A percentile compares a stretch with the other conserved stretches of the same genome.
These are phyloP conservation scores for Mortierella sp. DNA, from an alignment of 371 early-diverging fungal species.

Conservation along the genomic window DNA sequence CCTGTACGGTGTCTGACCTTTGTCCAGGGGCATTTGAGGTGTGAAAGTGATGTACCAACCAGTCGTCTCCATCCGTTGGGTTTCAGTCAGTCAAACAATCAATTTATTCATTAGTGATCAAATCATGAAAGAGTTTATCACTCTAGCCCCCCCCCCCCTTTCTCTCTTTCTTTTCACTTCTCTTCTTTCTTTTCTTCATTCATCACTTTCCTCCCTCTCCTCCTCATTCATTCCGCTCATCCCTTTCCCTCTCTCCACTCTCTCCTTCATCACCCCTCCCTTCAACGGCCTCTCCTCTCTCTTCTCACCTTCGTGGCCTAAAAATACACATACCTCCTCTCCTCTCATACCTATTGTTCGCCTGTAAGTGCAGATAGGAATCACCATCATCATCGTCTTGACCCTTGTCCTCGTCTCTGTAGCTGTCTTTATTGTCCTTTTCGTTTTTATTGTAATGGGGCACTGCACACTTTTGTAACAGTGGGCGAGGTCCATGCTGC, in stretches of 20 bases:
- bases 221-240: background rate
- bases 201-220: background rate
- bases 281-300: background rate
- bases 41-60: background rate
- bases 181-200: background rate
- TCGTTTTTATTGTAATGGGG: background rate
- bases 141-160: background rate
- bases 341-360: background rate
- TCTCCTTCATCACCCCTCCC: background rate
- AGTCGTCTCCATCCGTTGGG: background rate
- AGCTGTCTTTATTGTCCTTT: background rate
- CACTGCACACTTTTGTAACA: background rate
- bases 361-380: conserved; percentile 16
- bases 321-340: background rate
- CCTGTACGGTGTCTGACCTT: background rate
- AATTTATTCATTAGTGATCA: background rate
- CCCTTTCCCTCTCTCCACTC: background rate
- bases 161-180: background rate
- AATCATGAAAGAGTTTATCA: background rate
- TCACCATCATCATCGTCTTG: background rate
- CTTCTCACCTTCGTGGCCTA: background rate
- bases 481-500: too few relatives aligned
- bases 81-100: background rate
- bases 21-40: background rate
- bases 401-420: background rate